Evolutionary conservation across 1,284 basidiomycete genomes (phyloP).

Genomic region (Gomphus bonarii): DNA sequence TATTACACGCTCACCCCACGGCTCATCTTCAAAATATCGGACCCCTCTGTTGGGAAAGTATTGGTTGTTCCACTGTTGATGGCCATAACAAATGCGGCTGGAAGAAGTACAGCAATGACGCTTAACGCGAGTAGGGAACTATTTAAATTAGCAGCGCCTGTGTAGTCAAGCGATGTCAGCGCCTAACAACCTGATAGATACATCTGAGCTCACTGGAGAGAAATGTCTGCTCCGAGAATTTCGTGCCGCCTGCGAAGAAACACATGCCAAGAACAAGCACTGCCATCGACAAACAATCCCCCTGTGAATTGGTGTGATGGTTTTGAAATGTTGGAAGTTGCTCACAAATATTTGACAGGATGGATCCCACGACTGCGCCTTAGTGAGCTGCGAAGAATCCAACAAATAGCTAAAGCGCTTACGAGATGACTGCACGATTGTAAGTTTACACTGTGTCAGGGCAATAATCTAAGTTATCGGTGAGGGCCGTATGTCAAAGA

Average conservation of each 20-base stretch:
- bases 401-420: constrained; percentile 44
- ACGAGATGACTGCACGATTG: constrained; percentile 74
- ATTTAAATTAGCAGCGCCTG: constrained; percentile 71
- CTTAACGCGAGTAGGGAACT: constrained; percentile 71
- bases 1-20: constrained; percentile 50
- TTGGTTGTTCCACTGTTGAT: background rate
- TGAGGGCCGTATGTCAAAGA: background rate
- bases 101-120: constrained; percentile 73
- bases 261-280: constrained; percentile 80
- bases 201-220: constrained; percentile 39
- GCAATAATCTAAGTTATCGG: constrained; percentile 56
- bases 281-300: constrained; percentile 40
- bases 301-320: constrained; percentile 10
- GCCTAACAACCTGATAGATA: background rate
- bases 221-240: constrained; percentile 67
- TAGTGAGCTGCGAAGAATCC: background rate
- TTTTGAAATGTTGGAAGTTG: constrained; percentile 9
- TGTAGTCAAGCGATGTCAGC: constrained; percentile 20
- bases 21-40: constrained; percentile 61
- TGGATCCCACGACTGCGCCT: constrained; percentile 59
- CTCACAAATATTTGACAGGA: constrained; percentile 67
- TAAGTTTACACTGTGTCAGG: constrained; percentile 68
- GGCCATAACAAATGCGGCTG: constrained; percentile 39
- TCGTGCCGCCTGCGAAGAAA: constrained; percentile 61
- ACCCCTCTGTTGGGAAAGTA: constrained; percentile 18